Percentiles rank a stretch among this genome's conserved stretches.
Conservation (phyloP, 2,329 filamentous ascomycete species). For the Aspergillus terreus region DNA sequence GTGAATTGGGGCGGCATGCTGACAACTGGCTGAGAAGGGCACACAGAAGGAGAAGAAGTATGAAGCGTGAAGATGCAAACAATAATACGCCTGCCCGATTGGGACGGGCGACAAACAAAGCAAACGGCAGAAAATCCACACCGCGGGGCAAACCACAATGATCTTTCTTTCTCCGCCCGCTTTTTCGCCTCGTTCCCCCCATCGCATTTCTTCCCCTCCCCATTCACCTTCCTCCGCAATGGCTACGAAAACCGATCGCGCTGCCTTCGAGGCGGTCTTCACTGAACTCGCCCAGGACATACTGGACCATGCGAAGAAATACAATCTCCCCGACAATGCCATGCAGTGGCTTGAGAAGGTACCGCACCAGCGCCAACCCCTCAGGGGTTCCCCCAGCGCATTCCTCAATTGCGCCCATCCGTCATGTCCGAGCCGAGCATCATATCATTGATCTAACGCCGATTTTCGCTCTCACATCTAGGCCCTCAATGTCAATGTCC, state of each 20-base stretch:
- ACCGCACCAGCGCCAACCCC: conserved; percentile 17
- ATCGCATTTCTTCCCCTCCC: neutral
- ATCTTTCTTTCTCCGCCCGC: conserved; percentile 7
- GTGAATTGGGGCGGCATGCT: conserved; percentile 35
- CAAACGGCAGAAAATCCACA: conserved; percentile 14
- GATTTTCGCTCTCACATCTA: conserved; percentile 35
- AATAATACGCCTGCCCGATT: conserved; percentile 13
- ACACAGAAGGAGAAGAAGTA: conserved; percentile 5
- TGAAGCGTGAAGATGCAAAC: neutral
- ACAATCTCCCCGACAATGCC: conserved; percentile 77
- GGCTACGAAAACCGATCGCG: conserved; percentile 65
- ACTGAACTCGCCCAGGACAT: conserved; percentile 80
- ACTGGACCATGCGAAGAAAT: conserved; percentile 71
- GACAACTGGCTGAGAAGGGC: neutral
- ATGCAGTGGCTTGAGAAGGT: conserved; percentile 85
- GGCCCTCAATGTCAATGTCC: conserved; percentile 79
- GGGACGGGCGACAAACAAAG: conserved; percentile 21
- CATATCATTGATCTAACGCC: conserved; percentile 1
- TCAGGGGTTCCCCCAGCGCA: too few relatives aligned
- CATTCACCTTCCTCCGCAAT: conserved; percentile 40
- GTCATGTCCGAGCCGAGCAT: neutral
- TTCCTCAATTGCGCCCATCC: neutral
- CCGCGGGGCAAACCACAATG: conserved; percentile 1
- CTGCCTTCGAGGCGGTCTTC: conserved; percentile 85
- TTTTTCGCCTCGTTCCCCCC: conserved; percentile 1